phyloP scores from a whole-genome alignment of 805 yeast species.

The Starmerella asiatica region DNA sequence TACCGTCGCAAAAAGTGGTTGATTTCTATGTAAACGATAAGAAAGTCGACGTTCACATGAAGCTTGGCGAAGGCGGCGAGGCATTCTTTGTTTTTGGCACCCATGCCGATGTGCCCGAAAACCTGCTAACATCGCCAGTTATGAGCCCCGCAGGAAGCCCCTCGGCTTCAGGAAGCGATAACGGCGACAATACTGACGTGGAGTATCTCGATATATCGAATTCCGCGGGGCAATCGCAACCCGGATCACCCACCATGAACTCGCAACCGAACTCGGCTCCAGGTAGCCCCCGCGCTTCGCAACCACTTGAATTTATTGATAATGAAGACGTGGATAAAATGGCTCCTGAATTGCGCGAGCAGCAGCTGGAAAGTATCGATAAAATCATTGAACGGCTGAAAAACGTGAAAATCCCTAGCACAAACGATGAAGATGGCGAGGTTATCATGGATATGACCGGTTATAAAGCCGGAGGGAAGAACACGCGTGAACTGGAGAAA shows the following conservation, averaged over 20 bases:
- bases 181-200: constrained; percentile 16
- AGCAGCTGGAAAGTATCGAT: constrained; percentile 20
- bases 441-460: constrained; percentile 89
- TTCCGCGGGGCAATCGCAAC: background rate
- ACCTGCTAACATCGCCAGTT: constrained; percentile 77
- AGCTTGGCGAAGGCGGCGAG: constrained; percentile 93
- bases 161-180: constrained; percentile 15
- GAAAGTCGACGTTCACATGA: constrained; percentile 80
- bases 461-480: constrained; percentile 56
- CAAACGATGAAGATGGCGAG: constrained; percentile 79
- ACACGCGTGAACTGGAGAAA: constrained; percentile 60
- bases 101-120: constrained; percentile 52
- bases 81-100: constrained; percentile 95
- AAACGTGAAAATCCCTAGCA: constrained; percentile 70
- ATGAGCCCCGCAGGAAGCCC: constrained; percentile 49
- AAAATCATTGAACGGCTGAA: constrained; percentile 17
- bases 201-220: constrained; percentile 19
- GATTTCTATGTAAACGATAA: constrained; percentile 76
- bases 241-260: background rate
- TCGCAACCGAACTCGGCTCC: too few species aligned
- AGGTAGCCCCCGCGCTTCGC: background rate
- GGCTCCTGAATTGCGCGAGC: constrained; percentile 15
- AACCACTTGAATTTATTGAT: too few species aligned
- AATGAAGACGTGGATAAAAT: constrained; percentile 3
- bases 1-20: constrained; percentile 91